A percentile compares a stretch with the other conserved stretches of the same genome.
Conservation (phyloP, 129 eudicot genomes). For the Lactuca sativa region DNA sequence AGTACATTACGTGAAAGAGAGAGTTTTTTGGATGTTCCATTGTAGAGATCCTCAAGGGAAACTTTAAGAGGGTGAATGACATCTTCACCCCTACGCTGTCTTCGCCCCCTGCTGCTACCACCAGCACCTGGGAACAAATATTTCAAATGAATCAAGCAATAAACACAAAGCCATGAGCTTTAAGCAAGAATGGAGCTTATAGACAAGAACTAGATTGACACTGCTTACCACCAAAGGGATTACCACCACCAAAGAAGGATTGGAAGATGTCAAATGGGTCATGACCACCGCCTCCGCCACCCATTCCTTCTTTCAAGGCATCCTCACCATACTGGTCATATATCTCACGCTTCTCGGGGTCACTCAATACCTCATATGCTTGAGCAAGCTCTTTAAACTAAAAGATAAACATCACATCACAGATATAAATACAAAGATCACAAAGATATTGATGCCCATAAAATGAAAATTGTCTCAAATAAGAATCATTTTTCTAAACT, state of each 20-base stretch:
- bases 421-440: neutral
- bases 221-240: slow-evolving; percentile 59
- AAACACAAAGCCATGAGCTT: neutral
- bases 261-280: slow-evolving; percentile 81
- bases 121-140: slow-evolving; percentile 32
- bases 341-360: slow-evolving; percentile 85
- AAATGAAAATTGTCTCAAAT: neutral
- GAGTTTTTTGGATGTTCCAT: slow-evolving; percentile 71
- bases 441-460: neutral
- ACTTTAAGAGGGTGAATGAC: slow-evolving; percentile 78
- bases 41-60: slow-evolving; percentile 69
- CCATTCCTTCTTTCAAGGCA: slow-evolving; percentile 90
- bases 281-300: slow-evolving; percentile 71
- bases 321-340: slow-evolving; percentile 89
- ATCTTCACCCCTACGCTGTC: slow-evolving; percentile 80
- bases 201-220: neutral
- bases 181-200: no score
- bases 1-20: slow-evolving; percentile 63
- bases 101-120: slow-evolving; percentile 71
- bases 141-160: neutral
- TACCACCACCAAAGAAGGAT: slow-evolving; percentile 64
- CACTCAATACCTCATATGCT: slow-evolving; percentile 78
- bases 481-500: neutral
- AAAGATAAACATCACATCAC: slow-evolving; percentile 8
- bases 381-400: slow-evolving; percentile 85